Evolutionary conservation across 306 rosid genomes (phyloP).

Genomic region (Trifolium pratense): DNA sequence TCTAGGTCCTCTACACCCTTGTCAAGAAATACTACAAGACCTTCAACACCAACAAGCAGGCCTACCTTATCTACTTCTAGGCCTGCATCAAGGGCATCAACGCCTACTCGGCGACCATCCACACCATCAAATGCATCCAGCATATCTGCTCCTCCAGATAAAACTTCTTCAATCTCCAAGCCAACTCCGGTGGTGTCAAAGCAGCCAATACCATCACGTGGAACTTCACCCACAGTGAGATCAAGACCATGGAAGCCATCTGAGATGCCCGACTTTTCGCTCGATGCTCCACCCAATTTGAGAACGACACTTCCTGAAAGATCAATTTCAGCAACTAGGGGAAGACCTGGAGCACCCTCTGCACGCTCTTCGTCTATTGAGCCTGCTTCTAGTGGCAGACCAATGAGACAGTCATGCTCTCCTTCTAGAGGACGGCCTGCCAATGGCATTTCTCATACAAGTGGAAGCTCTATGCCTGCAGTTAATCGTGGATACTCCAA

Average conservation of each 20-base stretch:
- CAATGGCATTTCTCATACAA: constrained; percentile 65
- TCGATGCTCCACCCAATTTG: constrained; percentile 91
- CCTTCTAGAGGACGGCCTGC: constrained; percentile 94
- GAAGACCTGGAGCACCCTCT: constrained; percentile 95
- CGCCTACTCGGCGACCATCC: constrained; percentile 82
- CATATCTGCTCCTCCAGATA: constrained; percentile 59
- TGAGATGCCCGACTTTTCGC: constrained; percentile 95
- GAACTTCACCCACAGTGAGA: constrained; percentile 75
- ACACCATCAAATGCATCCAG: constrained; percentile 60
- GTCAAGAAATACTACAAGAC: constrained; percentile 69
- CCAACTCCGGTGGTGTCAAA: constrained; percentile 60
- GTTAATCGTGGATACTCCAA: constrained; percentile 72
- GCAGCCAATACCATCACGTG: constrained; percentile 71
- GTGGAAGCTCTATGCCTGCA: constrained; percentile 97
- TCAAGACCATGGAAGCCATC: constrained; percentile 93
- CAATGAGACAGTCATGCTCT: constrained; percentile 93
- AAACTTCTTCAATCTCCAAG: constrained; percentile 70
- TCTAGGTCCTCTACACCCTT: constrained; percentile 87
- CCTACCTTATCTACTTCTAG: constrained; percentile 76
- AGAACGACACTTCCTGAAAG: constrained; percentile 89
- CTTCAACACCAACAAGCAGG: constrained; percentile 86
- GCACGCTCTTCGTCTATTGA: constrained; percentile 85
- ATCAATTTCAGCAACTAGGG: constrained; percentile 86
- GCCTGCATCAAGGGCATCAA: constrained; percentile 77
- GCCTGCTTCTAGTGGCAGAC: constrained; percentile 76